phyloP scores from a whole-genome alignment of 1,139 yeast genomes.

The Candida freyschussii region DNA sequence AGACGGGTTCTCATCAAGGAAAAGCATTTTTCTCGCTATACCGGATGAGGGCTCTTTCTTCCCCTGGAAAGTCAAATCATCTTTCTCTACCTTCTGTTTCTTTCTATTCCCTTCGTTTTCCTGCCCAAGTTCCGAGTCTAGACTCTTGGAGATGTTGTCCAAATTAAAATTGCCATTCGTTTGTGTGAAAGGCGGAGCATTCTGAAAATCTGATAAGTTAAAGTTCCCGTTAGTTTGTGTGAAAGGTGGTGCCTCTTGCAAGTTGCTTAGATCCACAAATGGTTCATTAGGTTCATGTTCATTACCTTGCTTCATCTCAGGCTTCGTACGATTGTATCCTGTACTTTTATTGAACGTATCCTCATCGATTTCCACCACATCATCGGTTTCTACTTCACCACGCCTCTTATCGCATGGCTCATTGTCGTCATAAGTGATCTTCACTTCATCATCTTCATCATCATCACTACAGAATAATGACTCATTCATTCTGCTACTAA shows the following conservation, averaged over 20 bases:
- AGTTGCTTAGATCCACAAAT: not conserved
- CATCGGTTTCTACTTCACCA: slow-evolving; percentile 6
- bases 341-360: slow-evolving; percentile 5
- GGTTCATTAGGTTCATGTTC: not conserved
- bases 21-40: too few relatives aligned
- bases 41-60: too few relatives aligned
- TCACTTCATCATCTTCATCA: slow-evolving; percentile 3
- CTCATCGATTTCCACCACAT: slow-evolving; percentile 13
- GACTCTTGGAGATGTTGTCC: slow-evolving; percentile 2
- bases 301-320: too few relatives aligned
- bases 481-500: not conserved
- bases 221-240: slow-evolving; percentile 14
- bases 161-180: slow-evolving; percentile 15
- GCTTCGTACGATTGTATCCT: too few relatives aligned
- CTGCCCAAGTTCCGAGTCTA: too few relatives aligned
- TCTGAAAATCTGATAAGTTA: slow-evolving; percentile 5
- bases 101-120: too few relatives aligned
- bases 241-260: slow-evolving; percentile 9
- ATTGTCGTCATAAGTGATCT: slow-evolving; percentile 2
- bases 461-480: not conserved
- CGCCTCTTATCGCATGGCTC: slow-evolving; percentile 1
- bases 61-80: too few relatives aligned
- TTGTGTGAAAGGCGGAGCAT: slow-evolving; percentile 16
- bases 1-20: too few relatives aligned
- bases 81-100: too few relatives aligned